Percentiles rank a stretch among this genome's conserved stretches.
These are phyloP conservation scores for Triadica sebifera DNA, from an alignment of 345 rosid genomes.

Conservation along the genomic window DNA sequence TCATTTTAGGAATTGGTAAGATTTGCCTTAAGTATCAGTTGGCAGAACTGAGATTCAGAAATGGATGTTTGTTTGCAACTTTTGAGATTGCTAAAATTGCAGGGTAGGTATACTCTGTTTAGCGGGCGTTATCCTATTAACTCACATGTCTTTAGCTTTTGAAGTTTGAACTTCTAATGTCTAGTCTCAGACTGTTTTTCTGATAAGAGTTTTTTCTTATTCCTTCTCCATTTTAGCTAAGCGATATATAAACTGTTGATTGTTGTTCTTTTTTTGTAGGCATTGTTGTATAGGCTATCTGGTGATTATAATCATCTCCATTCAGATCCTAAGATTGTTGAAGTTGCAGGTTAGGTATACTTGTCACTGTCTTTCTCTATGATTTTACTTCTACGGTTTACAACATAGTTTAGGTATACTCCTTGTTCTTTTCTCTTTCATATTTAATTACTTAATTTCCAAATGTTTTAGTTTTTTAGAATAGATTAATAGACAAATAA, in stretches of 20 bases:
- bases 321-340: slow-evolving; percentile 78
- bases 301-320: slow-evolving; percentile 97
- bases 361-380: slow-evolving; percentile 1
- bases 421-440: too few species aligned
- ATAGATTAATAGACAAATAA: neutral
- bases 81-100: too few species aligned
- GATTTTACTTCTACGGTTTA: neutral
- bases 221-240: neutral
- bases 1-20: too few species aligned
- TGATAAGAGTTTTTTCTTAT: neutral
- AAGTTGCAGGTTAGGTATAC: slow-evolving; percentile 69
- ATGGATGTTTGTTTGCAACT: too few species aligned
- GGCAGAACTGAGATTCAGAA: too few species aligned
- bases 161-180: neutral
- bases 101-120: too few species aligned
- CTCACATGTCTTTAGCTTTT: neutral
- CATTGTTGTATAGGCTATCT: slow-evolving; percentile 83
- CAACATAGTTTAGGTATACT: too few species aligned
- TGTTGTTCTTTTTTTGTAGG: slow-evolving; percentile 47
- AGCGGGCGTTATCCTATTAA: too few species aligned
- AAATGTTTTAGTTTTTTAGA: neutral
- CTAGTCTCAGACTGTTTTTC: neutral
- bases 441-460: too few species aligned
- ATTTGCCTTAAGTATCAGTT: too few species aligned
- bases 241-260: neutral